Evolutionary conservation across 1,284 basidiomycete species (phyloP), one percentile per base, ranked within the genome.

Genomic region (Volvariella surrecta): DNA sequence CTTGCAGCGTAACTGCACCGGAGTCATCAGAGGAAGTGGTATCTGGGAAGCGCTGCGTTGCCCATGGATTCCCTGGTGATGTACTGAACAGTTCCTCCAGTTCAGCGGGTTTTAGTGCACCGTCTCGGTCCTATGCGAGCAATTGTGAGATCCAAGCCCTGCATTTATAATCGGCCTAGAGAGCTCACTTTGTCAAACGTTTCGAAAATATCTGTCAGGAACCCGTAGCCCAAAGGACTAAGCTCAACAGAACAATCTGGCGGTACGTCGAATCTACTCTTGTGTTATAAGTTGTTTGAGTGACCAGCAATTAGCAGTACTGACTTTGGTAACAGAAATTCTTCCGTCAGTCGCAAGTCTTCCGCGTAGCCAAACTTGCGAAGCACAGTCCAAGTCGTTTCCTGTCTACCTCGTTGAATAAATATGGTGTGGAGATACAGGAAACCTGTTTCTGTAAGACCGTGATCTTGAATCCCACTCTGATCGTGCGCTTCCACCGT

Each of bases 311-410:
- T 8, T 20, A n/a, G n/a, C 24, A 42, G 39, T 6, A 58, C 64
- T 39, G 45, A 91, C 89, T 86, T 91, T 16, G 93, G 93, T 48
- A 75, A 74, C 43, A 96, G 65, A 62, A 93, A 95, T 11, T 76
- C 73, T 58, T 96, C 93, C n/a, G 83, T 84, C 45, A 99, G 67
- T 52, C 83, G 82, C 49, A 99, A 64, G 58, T 97, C 92, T 59
- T 96, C 93, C 34, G 88, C 95, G 58, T 99, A 99, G 1, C 95
- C 95, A 60, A 97, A 98, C 54, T 85, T 90, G 48, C 93, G 73
- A 50, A 99, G 68, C 2, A 97, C 93, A 2, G 92, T 95, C 95
- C 95, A 99, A 1, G 95, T 98, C 19, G 96, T 99, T 63, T 99
- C 95, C 51, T 97, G 74, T 37, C 96, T 76, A 10, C 95, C 96